Base-by-base conservation (phyloP, 208 protist species). In the Acanthamoeba sp. region DNA sequence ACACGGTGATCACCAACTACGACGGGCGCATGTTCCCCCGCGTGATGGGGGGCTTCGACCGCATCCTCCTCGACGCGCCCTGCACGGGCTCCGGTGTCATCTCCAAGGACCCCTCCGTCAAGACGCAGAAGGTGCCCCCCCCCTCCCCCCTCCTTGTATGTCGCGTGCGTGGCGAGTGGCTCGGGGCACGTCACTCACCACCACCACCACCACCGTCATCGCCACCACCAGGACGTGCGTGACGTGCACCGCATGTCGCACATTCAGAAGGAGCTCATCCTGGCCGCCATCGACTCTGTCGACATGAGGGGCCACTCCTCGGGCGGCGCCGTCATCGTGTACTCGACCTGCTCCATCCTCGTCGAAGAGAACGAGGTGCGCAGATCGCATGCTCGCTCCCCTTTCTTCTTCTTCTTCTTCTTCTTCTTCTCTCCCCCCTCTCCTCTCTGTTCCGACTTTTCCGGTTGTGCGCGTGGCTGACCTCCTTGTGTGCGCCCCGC, bases 1-100 rank as follows among this genome's bases (percentile, higher is more conserved):
- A 99, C 95, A 95, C 97, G 55, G 96, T 99, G 89, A 98, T 99
- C 12, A 99, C 98, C 59, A 99, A 99, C 96, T 99, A 99, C 94
- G 98, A 99, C 93, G 99, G 99, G 78, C 97, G 96, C 32, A 97
- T 97, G 57, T 99, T 98, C 94, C 98, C 98, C 64, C 95, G 96
- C 40, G 97, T 99, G 73, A 98, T 98, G 96, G 96, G 96, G 73
- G 98, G 97, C 29, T 95, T 95, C 59, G 94, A 95, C 78, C 59
- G 64, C 22, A 73, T 95, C 20, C 73, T 95, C 32, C 92, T 95
- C 16, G 94, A 95, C 84, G 36, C 93, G 2, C 94, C 94, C 1
- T 95, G 94, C 80, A 59, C 85, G 20, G 93, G 80, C 24, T 42
- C 42, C 36, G 88, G 87, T 94, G 42, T 48, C 7, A 52, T 52